Evolutionary conservation across 1,284 basidiomycete species (phyloP).

Genomic region (Peniophora sp.): DNA sequence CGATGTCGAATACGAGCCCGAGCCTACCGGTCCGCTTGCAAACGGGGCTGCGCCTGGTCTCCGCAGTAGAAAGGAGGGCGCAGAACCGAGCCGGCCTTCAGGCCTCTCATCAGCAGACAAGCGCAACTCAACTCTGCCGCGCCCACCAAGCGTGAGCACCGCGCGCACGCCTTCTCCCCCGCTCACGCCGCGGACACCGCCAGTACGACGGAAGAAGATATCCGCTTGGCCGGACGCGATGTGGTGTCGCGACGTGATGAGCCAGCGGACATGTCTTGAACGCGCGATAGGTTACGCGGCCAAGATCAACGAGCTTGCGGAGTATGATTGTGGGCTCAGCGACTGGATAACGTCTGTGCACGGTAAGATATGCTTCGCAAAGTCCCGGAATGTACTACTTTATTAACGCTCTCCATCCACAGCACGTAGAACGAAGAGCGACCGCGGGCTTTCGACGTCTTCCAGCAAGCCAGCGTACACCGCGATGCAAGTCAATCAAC

Average conservation of each 20-base stretch:
- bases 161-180: slow-evolving; percentile 34
- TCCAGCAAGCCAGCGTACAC: slow-evolving; percentile 16
- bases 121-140: slow-evolving; percentile 53
- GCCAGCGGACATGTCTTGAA: slow-evolving; percentile 57
- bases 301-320: slow-evolving; percentile 79
- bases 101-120: slow-evolving; percentile 31
- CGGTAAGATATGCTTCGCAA: slow-evolving; percentile 40
- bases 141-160: slow-evolving; percentile 37
- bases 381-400: too few relatives aligned
- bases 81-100: slow-evolving; percentile 7
- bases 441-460: slow-evolving; percentile 4
- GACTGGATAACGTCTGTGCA: slow-evolving; percentile 66
- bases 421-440: background rate
- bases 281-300: slow-evolving; percentile 70
- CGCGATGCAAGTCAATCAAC: slow-evolving; percentile 25
- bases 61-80: slow-evolving; percentile 5
- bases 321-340: slow-evolving; percentile 70
- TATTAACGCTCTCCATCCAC: too few relatives aligned
- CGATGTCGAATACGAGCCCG: background rate
- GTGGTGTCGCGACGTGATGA: slow-evolving; percentile 62
- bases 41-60: background rate
- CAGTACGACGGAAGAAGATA: slow-evolving; percentile 28
- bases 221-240: slow-evolving; percentile 65
- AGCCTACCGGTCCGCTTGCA: background rate
- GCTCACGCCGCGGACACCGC: slow-evolving; percentile 20